Evolutionary conservation across 2,329 filamentous ascomycete genomes (phyloP), one percentile per base, ranked within the genome.

Genomic region (Colletotrichum liaoningense): DNA sequence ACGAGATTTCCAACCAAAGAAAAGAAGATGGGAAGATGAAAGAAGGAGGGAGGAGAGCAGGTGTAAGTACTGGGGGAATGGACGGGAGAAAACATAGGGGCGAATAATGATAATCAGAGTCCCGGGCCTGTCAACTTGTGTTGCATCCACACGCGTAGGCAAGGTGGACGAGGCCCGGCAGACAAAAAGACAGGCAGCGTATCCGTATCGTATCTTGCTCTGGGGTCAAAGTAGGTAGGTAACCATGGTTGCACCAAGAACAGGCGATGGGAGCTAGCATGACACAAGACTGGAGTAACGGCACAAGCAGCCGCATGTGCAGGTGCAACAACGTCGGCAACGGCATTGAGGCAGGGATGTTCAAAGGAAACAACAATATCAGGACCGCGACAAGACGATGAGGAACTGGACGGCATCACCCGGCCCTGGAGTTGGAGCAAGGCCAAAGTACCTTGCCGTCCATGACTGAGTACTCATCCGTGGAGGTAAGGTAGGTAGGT

Each of bases 211-310:
- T 28, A 67, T 65, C 58, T 71, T 56, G 64, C 65, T 54, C 59
- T 57, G 26, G 59, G 69, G 63, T 49, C 42, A 49, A 49, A 19
- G 42, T 22, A 49, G 42, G 42, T 49, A 49, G 16, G 42, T 30
- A 52, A 33, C 58, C 38, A 63, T 64, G 69, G 58, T 69, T 69
- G 59, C 69, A 72, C 69, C 69, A 30, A 30, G 33, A 62, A 69
- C 54, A 24, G 65, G 30, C 59, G 24, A 63, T 62, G 69, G 69
- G 62, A 58, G 28, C 42, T 33, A 56, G 63, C 63, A 71, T 71
- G 46, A 46, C 64, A 60, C 69, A 56, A 63, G 58, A 30, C 65
- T 38, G 58, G 35, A 46, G 49, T 38, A 55, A 56, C 49, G 49
- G 63, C 63, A 72, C 26, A 56, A 33, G 16, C 35, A 62, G 22